Percentiles rank a stretch among this genome's conserved stretches.
These are phyloP conservation scores for Circinella umbellata DNA, from an alignment of 371 early-diverging fungal genomes.

Conservation along the genomic window DNA sequence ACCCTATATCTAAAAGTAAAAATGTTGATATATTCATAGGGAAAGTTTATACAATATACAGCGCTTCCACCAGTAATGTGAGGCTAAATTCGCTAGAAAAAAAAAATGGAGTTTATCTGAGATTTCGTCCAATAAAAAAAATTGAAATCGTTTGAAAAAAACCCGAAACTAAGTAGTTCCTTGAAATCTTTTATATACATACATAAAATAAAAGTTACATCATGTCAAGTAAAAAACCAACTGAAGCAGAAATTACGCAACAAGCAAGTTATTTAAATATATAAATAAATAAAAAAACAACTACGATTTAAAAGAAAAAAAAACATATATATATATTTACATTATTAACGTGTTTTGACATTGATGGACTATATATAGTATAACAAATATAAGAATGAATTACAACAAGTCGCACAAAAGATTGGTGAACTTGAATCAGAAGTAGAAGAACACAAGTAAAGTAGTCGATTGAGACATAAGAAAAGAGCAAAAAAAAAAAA, in stretches of 20 bases:
- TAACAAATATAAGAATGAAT: slow-evolving; percentile 85
- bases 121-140: background rate
- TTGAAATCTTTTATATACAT: background rate
- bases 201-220: background rate
- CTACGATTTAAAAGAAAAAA: background rate
- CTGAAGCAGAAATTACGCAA: slow-evolving; percentile 55
- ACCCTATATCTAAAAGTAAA: too few relatives aligned
- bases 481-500: background rate
- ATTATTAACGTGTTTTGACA: background rate
- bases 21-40: too few relatives aligned
- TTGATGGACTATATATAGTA: slow-evolving; percentile 43
- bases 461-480: background rate
- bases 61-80: too few relatives aligned
- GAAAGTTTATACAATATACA: too few relatives aligned
- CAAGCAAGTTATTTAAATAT: slow-evolving; percentile 29
- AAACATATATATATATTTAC: background rate
- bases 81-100: too few relatives aligned
- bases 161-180: background rate
- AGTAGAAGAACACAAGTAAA: slow-evolving; percentile 92
- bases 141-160: too few relatives aligned
- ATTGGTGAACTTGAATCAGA: slow-evolving; percentile 94
- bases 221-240: slow-evolving; percentile 41
- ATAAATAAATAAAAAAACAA: background rate
- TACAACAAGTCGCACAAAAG: slow-evolving; percentile 86
- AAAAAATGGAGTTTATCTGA: too few relatives aligned